Conservation (phyloP, 345 rosid species). For the Boechera retrofracta region DNA sequence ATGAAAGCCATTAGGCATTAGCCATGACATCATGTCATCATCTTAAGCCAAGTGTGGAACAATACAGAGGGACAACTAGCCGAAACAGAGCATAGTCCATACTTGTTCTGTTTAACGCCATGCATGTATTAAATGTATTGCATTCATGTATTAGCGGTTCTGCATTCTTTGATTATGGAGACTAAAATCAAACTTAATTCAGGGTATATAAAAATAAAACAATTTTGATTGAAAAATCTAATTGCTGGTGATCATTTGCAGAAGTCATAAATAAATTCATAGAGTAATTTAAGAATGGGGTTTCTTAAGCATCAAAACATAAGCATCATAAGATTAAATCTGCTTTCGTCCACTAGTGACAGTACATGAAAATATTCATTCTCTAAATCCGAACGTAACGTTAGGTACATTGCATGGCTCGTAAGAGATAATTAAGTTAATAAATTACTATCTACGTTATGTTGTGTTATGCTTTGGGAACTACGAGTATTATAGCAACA, state of each 20-base stretch:
- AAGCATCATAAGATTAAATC: slow-evolving; percentile 20
- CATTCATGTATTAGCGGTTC: background rate
- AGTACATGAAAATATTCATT: slow-evolving; percentile 1
- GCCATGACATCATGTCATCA: too few species aligned
- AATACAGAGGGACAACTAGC: too few species aligned
- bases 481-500: slow-evolving; percentile 39
- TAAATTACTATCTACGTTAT: slow-evolving; percentile 31
- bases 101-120: too few species aligned
- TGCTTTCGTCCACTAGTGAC: slow-evolving; percentile 35
- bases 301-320: background rate
- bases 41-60: too few species aligned
- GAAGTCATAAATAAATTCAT: background rate
- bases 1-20: too few species aligned
- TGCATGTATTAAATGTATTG: background rate
- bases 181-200: background rate
- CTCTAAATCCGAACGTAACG: slow-evolving; percentile 33
- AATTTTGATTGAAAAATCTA: background rate
- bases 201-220: background rate
- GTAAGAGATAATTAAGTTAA: slow-evolving; percentile 33
- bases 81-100: too few species aligned
- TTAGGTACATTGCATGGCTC: slow-evolving; percentile 36
- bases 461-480: slow-evolving; percentile 30
- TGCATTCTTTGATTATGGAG: background rate
- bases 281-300: background rate
- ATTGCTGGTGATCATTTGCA: background rate